Base-by-base conservation (phyloP, 2,329 filamentous ascomycete species). In the Monascus ruber region DNA sequence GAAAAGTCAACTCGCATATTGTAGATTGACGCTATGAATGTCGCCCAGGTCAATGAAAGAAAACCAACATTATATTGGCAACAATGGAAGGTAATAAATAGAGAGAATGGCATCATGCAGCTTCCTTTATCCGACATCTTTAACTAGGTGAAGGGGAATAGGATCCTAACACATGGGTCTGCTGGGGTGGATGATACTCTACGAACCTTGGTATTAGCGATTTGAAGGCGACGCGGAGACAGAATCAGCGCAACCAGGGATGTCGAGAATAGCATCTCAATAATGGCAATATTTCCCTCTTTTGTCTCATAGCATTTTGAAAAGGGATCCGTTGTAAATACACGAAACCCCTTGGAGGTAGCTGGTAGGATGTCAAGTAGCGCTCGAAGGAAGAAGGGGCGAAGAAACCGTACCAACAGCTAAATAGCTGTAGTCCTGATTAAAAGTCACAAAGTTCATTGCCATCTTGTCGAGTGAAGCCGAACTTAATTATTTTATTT, bases 191-290 rank as follows among this genome's bases (percentile, higher is more conserved):
- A 37, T 38, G 39, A 38, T 29, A 34, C 28, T 39, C 39, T 43
- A 60, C 70, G 44, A 66, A 87, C 85, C 76, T 94, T 96, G 29
- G 91, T 98, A 62, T 98, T 98, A 56, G 94, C 88, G 55, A 98
- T 96, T 50, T 94, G 85, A 39, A 98, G 72, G 43, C 94, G 83
- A 40, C 91, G 77, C 4, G 91, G 91, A 17, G 91, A 95, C 33
- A 94, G 72, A 46, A 95, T 88, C 39, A 96, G 74, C 38, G 91
- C 91, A 41, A 98, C 89, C 29, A 98, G 77, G 2, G 91, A 96
- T 27, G 91, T 96, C 27, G 89, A 95, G 65, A 98, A 98, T 48
- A 98, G 79, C 88, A 96, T 96, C 69, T 98, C 91, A 54, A 96
- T 82, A 48, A 95, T 87, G 35, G 87, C 84, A 39, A 98, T 89